phyloP scores from a whole-genome alignment of 352 stramenopile species.

The Phytophthora rubi region DNA sequence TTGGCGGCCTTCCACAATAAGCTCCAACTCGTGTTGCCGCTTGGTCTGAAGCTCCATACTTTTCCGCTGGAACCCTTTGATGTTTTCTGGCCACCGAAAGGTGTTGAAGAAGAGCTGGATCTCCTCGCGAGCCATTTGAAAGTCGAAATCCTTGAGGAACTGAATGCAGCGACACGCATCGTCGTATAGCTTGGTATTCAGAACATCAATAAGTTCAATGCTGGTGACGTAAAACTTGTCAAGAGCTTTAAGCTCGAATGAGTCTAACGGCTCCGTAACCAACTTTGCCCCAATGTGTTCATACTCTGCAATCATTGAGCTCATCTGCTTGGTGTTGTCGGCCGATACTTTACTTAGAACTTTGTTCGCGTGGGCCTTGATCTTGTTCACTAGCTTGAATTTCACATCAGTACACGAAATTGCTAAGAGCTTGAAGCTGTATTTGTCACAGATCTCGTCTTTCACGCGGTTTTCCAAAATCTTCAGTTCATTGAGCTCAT shows the following conservation, averaged over 20 bases:
- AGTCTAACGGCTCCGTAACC: constrained; percentile 89
- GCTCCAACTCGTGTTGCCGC: constrained; percentile 89
- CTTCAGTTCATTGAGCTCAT: constrained; percentile 66
- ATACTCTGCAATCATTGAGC: constrained; percentile 83
- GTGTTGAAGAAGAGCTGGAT: constrained; percentile 92
- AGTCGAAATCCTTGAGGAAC: constrained; percentile 92
- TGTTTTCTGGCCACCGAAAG: constrained; percentile 91
- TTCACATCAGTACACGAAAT: constrained; percentile 92
- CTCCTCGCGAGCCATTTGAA: constrained; percentile 87
- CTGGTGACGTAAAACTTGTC: constrained; percentile 87
- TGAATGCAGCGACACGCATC: constrained; percentile 80
- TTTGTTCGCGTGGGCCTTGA: constrained; percentile 66
- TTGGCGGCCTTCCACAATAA: constrained; percentile 89
- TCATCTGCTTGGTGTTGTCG: constrained; percentile 91
- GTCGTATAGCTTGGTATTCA: constrained; percentile 81
- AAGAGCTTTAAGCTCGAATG: constrained; percentile 89
- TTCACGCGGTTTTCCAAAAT: constrained; percentile 53
- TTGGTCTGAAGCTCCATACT: constrained; percentile 92
- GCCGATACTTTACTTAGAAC: constrained; percentile 85
- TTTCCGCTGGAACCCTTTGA: constrained; percentile 92
- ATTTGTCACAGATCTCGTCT: constrained; percentile 80
- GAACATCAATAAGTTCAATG: constrained; percentile 67
- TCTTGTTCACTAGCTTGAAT: constrained; percentile 76
- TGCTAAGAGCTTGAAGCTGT: constrained; percentile 90
- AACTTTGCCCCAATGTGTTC: constrained; percentile 89